Evolutionary conservation across 768 basidiomycete genomes (phyloP).

Genomic region (Rhodosporidiobolus sp.): DNA sequence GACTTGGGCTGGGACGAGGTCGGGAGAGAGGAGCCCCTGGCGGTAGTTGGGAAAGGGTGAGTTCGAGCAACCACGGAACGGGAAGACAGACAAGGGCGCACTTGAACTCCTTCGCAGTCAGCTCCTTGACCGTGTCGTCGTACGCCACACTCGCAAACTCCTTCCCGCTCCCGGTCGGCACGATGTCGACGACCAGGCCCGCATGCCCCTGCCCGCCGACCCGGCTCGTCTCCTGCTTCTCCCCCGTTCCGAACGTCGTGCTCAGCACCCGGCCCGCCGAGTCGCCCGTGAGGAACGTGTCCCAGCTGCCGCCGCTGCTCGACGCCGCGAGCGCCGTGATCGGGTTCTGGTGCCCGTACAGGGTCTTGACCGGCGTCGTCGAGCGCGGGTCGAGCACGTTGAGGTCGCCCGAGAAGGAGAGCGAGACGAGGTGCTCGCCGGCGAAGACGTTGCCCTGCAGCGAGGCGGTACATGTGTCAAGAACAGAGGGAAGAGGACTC

Average conservation of each 20-base stretch:
- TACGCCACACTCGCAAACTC: constrained; percentile 12
- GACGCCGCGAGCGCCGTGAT: constrained; percentile 31
- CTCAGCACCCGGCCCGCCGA: constrained; percentile 18
- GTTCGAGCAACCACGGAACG: background rate
- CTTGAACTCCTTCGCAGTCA: constrained; percentile 1
- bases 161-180: background rate
- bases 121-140: constrained; percentile 34
- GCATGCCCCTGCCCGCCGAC: constrained; percentile 22
- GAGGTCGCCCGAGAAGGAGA: constrained; percentile 33
- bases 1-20: constrained; percentile 27
- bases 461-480: no score
- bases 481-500: no score
- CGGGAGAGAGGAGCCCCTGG: constrained; percentile 13
- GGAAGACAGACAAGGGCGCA: background rate
- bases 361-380: background rate
- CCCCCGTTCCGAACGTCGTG: background rate
- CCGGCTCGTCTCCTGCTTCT: background rate
- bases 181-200: constrained; percentile 23
- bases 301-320: background rate
- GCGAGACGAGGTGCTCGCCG: constrained; percentile 24
- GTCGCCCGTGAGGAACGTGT: constrained; percentile 32
- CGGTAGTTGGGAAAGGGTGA: no score
- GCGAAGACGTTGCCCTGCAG: constrained; percentile 33
- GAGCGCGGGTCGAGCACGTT: constrained; percentile 34
- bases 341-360: constrained; percentile 36